Evolutionary conservation across 495 filamentous ascomycete genomes (phyloP).

Genomic region (Penicillium canescens): DNA sequence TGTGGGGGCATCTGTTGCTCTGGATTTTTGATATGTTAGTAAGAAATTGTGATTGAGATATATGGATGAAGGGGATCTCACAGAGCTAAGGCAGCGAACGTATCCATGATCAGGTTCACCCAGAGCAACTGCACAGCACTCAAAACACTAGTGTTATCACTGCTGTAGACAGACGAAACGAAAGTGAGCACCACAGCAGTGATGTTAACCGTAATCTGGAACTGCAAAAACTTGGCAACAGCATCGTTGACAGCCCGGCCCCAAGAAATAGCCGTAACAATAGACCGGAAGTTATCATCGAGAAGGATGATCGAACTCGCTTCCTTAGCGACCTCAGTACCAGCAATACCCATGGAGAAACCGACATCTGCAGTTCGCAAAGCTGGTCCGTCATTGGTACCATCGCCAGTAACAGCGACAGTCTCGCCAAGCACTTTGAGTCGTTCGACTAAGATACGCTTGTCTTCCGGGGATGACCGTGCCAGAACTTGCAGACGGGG

Average conservation of each 20-base stretch:
- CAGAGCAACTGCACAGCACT: conserved; percentile 86
- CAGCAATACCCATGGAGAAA: conserved; percentile 90
- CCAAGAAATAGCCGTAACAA: conserved; percentile 88
- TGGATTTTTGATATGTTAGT: conserved; percentile 15
- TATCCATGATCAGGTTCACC: conserved; percentile 96
- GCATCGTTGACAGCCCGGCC: conserved; percentile 89
- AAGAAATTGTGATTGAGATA: neutral
- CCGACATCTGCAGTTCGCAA: conserved; percentile 84
- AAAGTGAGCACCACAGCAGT: conserved; percentile 84
- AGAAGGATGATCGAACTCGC: conserved; percentile 89
- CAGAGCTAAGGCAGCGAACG: conserved; percentile 81
- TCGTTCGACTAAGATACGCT: conserved; percentile 73
- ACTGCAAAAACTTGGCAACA: conserved; percentile 87
- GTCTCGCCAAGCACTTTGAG: conserved; percentile 75
- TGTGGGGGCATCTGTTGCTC: conserved; percentile 78
- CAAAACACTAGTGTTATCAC: conserved; percentile 66
- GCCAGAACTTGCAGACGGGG: conserved; percentile 80
- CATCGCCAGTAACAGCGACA: conserved; percentile 87
- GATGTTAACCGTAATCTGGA: conserved; percentile 90
- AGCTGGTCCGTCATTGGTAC: conserved; percentile 87
- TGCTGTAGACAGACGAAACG: conserved; percentile 73
- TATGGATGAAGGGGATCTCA: conserved; percentile 9
- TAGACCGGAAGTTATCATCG: conserved; percentile 88
- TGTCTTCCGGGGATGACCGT: conserved; percentile 85
- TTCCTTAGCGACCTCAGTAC: conserved; percentile 92